These are phyloP conservation scores for Penicillium robsamsonii DNA, from an alignment of 495 filamentous ascomycete genomes.

Conservation along the genomic window DNA sequence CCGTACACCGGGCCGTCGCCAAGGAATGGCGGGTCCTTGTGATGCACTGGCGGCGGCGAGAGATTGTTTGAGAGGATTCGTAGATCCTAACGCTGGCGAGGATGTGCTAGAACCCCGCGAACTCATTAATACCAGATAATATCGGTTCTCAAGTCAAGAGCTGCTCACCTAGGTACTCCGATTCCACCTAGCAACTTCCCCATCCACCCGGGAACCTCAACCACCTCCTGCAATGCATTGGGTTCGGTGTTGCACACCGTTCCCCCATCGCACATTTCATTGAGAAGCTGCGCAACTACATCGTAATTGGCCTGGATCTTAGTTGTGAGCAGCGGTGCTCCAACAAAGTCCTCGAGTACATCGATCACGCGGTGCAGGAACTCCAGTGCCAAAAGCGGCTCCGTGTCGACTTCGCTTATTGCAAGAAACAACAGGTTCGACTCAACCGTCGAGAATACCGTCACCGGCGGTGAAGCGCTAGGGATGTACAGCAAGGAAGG, in stretches of 20 bases:
- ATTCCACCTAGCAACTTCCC: conserved; percentile 89
- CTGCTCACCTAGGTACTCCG: conserved; percentile 66
- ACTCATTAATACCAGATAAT: background rate
- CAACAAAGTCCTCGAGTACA: conserved; percentile 91
- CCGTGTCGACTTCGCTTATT: conserved; percentile 76
- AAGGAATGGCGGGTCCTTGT: conserved; percentile 65
- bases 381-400: conserved; percentile 92
- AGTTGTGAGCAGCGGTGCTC: conserved; percentile 76
- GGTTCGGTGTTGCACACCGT: conserved; percentile 87
- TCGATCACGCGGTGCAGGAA: conserved; percentile 94
- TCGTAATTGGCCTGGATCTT: conserved; percentile 91
- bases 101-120: conserved; percentile 30
- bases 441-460: conserved; percentile 83
- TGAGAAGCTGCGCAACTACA: conserved; percentile 88
- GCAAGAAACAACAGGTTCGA: conserved; percentile 85
- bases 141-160: background rate
- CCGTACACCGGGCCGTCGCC: conserved; percentile 86
- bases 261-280: conserved; percentile 96
- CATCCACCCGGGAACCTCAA: conserved; percentile 86
- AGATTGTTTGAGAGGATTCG: conserved; percentile 48
- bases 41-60: conserved; percentile 38
- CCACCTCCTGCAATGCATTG: conserved; percentile 86
- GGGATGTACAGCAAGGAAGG: conserved; percentile 84
- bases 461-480: conserved; percentile 77
- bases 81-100: conserved; percentile 41